Base-by-base conservation (phyloP, 495 filamentous ascomycete genomes). In the Patellaria atrata region DNA sequence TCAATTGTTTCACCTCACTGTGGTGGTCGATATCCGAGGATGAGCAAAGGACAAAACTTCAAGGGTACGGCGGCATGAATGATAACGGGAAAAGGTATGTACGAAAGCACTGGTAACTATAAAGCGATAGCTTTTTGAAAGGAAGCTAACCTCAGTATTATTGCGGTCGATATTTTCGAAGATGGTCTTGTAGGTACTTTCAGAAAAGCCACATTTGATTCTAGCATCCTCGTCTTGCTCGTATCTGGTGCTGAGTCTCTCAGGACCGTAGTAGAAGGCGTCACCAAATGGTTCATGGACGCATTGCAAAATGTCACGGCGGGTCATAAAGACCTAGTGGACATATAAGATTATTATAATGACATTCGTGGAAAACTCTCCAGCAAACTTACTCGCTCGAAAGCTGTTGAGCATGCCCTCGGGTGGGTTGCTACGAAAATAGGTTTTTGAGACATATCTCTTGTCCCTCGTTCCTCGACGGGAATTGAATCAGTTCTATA, bases 221-320 rank as follows among this genome's bases (percentile, higher is more conserved):
- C 89, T 68, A 13, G 60, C 71, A 40, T 71, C 58, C 51, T 77
- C 72, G 49, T 94, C 80, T 18, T 78, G 50, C 35, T 71, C 75
- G 43, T 77, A 97, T 45, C 87, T 65, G 24, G 66, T 57, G 46
- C 76, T 75, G 37, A 94, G 66, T 27, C 84, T 64, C 58, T 97
- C 89, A 0, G 85, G 83, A 16, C 87, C 86, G 48, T 76, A 94
- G 59, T 97, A 94, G 58, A 82, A 97, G 37, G 85, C 81, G 53
- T 97, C 89, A 11, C 89, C 89, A 47, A 94, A 94, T 1, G 89
- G 89, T 56, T 97, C 89, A 53, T 97, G 89, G 44, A 87, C 58
- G 54, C 83, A 92, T 43, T 71, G 61, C 19, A 97, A 68, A 16
- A 65, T 77, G 41, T 87, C 78, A 17, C 65, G 63, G 40, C 79